Evolutionary conservation across 805 yeast species (phyloP), one percentile per base, ranked within the genome.

Genomic region (Lipomyces mesembrius): DNA sequence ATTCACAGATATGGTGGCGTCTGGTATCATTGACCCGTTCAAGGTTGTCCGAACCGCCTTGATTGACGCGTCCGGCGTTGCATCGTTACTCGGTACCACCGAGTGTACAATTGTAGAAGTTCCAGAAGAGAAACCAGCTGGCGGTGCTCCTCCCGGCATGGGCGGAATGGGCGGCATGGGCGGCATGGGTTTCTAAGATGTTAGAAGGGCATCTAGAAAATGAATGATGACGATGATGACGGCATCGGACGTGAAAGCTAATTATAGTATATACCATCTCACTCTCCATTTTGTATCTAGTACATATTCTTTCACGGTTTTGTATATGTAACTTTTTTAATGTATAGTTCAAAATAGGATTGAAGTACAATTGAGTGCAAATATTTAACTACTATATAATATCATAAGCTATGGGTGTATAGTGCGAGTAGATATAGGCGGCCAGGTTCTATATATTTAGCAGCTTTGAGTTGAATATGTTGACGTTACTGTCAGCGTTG

Each of bases 21-120:
- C 95, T 67, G 99, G 99, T 85, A 94, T 95, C 82, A 92, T 94
- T 76, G 99, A 95, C 81, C 99, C 99, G 74, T 92, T 94, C 87
- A 94, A 92, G 86, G 98, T 94, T 74, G 97, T 95, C 68, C 91
- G 95, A 84, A 88, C 91, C 75, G 98, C 98, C 70, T 84, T 95
- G 76, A 91, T 91, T 65, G 98, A 95, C 77, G 98, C 99, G 69
- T 86, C 96, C 60, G 97, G 98, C 83, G 98, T 95, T 71, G 98
- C 99, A 59, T 92, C 97, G 37, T 84, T 95, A 79, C 85, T 95
- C 79, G 98, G 98, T 72, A 94, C 98, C 67, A 94, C 99, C 71
- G 99, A 95, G 83, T 96, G 97, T 80, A 98, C 98, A 71, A 91
- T 95, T 76, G 97, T 92, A 67, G 97, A 90, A 75, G 97, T 96